Percentiles rank a stretch among this genome's conserved stretches.
These are phyloP conservation scores for Collybia mongolica DNA, from an alignment of 768 basidiomycete genomes.

Conservation along the genomic window DNA sequence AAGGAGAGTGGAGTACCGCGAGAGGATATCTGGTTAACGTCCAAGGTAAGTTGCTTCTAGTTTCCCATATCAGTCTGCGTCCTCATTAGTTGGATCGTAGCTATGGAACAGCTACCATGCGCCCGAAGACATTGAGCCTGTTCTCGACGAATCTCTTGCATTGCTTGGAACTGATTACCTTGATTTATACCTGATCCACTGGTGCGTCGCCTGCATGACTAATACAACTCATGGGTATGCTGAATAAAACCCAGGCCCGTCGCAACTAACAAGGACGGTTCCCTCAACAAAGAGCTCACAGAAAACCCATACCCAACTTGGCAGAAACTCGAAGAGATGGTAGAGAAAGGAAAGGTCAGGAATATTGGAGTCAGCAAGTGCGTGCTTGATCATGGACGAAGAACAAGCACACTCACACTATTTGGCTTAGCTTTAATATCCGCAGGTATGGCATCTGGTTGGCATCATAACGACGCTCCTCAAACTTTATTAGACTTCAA, in stretches of 20 bases:
- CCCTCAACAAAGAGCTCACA: slow-evolving; percentile 47
- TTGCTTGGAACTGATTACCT: slow-evolving; percentile 65
- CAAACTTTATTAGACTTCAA: slow-evolving; percentile 38
- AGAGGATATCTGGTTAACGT: slow-evolving; percentile 68
- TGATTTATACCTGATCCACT: slow-evolving; percentile 82
- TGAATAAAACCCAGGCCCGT: slow-evolving; percentile 46
- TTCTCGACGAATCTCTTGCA: slow-evolving; percentile 58
- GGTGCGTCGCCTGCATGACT: slow-evolving; percentile 33
- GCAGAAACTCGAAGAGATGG: slow-evolving; percentile 77
- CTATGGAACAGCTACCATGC: slow-evolving; percentile 80
- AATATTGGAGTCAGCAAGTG: slow-evolving; percentile 88
- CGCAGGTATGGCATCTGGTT: slow-evolving; percentile 33
- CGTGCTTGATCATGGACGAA: slow-evolving; percentile 11
- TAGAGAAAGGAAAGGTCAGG: slow-evolving; percentile 71
- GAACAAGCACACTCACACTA: not conserved
- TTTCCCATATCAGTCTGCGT: not conserved
- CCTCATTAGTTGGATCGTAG: slow-evolving; percentile 24
- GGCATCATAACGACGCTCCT: slow-evolving; percentile 11
- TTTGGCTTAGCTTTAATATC: slow-evolving; percentile 55
- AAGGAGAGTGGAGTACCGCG: slow-evolving; percentile 59
- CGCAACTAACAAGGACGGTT: slow-evolving; percentile 58
- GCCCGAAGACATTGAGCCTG: slow-evolving; percentile 68
- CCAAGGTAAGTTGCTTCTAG: slow-evolving; percentile 34
- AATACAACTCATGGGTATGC: not conserved
- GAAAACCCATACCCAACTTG: slow-evolving; percentile 76